Evolutionary conservation across 768 basidiomycete genomes (phyloP), one percentile per base, ranked within the genome.

Genomic region (Russula griseocarnosa): DNA sequence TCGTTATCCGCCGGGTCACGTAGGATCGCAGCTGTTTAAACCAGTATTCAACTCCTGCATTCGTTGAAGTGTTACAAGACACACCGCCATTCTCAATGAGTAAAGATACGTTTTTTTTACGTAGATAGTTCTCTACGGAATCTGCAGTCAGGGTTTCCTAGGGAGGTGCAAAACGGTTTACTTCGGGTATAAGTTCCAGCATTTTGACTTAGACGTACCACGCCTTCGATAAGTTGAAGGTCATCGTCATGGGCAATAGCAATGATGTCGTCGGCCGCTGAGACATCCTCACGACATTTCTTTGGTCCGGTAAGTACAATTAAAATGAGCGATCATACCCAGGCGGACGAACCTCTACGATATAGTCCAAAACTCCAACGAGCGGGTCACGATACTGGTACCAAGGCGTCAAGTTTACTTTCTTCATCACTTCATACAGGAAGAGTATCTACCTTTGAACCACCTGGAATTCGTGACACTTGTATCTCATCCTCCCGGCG

Each of bases 211-310:
- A 20, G 16, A 46, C 57, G 18, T 50, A 63, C 62, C 44, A 54
- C 44, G 13, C 24, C 44, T 24, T 64, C 58, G 9, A 64, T 32
- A 14, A 26, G 1, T 16, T 54, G 28, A 14, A 65, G 49, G 22
- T 65, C 64, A 18, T 65, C 55, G 7, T 65, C 55, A 53, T 65
- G 64, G 14, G 50, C 55, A 22, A 65, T 28, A 24, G 61, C 61
- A 24, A 62, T 16, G 38, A 22, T 60, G 3, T 28, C 49, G 26
- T 28, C 49, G 16, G 46, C 11, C 36, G 47, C 60, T 28, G 56
- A 6, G 20, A 22, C 32, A 14, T 65, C 52, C 36, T 56, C 38
- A 3, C 28, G 32, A 38, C 55, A 61, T 53, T 57, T 56, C 64
- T 57, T 52, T 34, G 22, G 7, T 1, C 16, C 2, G 5, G 30